phyloP scores from a whole-genome alignment of 345 rosid species.

The Garcia nutans region DNA sequence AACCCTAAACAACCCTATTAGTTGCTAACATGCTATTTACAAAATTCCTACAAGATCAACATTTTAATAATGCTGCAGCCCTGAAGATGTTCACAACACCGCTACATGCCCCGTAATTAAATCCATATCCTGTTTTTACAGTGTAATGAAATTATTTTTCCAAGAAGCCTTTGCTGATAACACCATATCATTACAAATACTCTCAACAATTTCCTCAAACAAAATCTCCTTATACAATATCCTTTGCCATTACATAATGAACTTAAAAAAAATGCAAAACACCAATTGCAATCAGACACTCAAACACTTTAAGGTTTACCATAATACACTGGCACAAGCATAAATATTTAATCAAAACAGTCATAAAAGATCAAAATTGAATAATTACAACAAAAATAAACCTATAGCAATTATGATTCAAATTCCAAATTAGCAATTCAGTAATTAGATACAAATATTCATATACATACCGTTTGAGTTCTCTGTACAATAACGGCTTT shows the following conservation, averaged over 20 bases:
- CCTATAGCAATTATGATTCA: not conserved
- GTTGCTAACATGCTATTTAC: not conserved
- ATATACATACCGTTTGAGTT: conserved; percentile 61
- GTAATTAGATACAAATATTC: not conserved
- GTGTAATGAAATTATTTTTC: not conserved
- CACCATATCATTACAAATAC: not conserved
- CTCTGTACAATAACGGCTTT: conserved; percentile 80
- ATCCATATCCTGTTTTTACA: not conserved
- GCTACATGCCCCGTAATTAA: not conserved
- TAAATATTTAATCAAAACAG: no score
- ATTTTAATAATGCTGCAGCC: not conserved
- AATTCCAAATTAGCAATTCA: not conserved
- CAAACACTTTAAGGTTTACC: not conserved
- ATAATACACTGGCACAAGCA: no score
- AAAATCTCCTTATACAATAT: not conserved
- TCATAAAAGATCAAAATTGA: no score
- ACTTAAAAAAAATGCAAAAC: not conserved
- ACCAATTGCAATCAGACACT: not conserved
- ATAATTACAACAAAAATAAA: no score
- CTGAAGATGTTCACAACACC: not conserved
- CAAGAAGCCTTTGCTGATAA: not conserved
- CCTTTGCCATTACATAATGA: not conserved
- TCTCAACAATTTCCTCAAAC: not conserved
- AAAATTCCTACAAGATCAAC: not conserved
- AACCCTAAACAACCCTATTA: not conserved